Evolutionary conservation across 768 basidiomycete species (phyloP), one percentile per base, ranked within the genome.

Genomic region (Boletus vinaceobasis): DNA sequence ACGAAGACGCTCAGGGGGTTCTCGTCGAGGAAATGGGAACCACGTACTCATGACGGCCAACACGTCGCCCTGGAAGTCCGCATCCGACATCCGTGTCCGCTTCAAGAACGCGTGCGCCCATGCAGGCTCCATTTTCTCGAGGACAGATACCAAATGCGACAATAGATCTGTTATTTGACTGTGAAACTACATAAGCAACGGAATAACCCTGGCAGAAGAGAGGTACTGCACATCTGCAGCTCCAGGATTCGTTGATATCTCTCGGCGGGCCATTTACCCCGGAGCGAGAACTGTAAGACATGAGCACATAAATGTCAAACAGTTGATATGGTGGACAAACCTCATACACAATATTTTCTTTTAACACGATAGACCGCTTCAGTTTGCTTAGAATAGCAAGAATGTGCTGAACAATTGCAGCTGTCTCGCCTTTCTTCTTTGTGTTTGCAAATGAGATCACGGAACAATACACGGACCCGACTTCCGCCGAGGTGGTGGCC

Each of bases 61-160:
- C 7, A 92, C 77, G 52, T 93, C 91, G 1, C 92, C 93, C 58
- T 93, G 85, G 60, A 94, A 94, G 58, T 85, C 83, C 0, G 86
- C 77, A 64, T 94, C 90, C 35, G 85, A 73, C 55, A 95, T 80
- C 11, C 89, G 77, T 0, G 90, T 89, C 32, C 91, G 74, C 19
- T 80, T 79, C 17, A 94, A 76, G 58, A 93, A 84, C 0, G 91
- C 91, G 11, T 78, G 76, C 1, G 86, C 77, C 92, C 93, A 95
- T 11, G 83, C 77, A 2, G 84, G 83, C 45, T 92, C 87, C 46
- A 94, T 75, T 56, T 85, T 81, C 42, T 83, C 80, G 9, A 90
- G 71, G 13, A 90, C 81, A 7, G 88, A 89, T 72, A 86, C 77
- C 7, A 95, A 69, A 61, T 93, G 85, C 0, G 86, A 84, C 4